Conservation (phyloP, 352 stramenopile genomes). For the Phytophthora hibernalis region DNA sequence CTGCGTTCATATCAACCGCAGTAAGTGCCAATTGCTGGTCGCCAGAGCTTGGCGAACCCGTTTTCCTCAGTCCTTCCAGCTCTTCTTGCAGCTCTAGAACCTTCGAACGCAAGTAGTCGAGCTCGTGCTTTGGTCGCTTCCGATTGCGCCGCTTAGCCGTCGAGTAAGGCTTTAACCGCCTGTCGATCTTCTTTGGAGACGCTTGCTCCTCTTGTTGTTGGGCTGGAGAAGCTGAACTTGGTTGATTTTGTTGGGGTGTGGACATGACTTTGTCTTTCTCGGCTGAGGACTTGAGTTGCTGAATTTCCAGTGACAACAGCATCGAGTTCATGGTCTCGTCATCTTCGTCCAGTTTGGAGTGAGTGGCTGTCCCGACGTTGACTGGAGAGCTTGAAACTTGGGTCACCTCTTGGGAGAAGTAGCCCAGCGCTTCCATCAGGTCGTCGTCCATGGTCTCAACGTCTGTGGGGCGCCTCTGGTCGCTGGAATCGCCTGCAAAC, state of each 20-base stretch:
- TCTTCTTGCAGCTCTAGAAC: conserved; percentile 35
- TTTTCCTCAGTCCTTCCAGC: conserved; percentile 16
- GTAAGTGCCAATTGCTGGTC: conserved; percentile 3
- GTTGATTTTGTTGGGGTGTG: background rate
- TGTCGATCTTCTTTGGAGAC: conserved; percentile 29
- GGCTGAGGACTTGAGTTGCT: conserved; percentile 17
- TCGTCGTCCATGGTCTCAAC: conserved; percentile 20
- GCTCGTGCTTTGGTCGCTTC: conserved; percentile 42
- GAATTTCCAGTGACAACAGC: conserved; percentile 30
- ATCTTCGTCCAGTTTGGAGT: conserved; percentile 2
- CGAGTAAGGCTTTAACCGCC: conserved; percentile 21
- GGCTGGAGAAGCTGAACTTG: background rate
- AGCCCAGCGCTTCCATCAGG: conserved; percentile 35
- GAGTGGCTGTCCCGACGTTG: background rate
- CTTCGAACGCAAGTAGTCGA: conserved; percentile 38
- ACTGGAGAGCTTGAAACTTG: conserved; percentile 15
- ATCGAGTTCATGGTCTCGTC: conserved; percentile 23
- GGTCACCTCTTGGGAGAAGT: conserved; percentile 26
- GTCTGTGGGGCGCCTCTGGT: background rate
- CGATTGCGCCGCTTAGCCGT: conserved; percentile 35
- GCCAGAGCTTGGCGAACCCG: background rate
- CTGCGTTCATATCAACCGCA: background rate
- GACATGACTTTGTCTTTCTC: conserved; percentile 3
- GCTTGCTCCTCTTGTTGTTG: conserved; percentile 2
- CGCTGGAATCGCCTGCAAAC: background rate